These are phyloP conservation scores for Neurospora tetrasperma DNA, from an alignment of 495 filamentous ascomycete species.

Conservation along the genomic window DNA sequence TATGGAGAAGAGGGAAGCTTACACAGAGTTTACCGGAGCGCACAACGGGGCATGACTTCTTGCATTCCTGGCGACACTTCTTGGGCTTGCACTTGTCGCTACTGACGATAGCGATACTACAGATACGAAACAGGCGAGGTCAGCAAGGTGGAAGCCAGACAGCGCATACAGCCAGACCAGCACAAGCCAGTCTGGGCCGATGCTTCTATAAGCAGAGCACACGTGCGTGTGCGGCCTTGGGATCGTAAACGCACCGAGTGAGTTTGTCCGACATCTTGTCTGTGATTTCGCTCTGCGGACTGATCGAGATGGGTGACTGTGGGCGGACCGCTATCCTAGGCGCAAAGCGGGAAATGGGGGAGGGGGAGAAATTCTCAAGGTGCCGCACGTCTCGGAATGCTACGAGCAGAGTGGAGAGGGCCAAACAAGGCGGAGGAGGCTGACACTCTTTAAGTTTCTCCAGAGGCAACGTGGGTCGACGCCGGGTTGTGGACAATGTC, in stretches of 20 bases:
- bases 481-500: not conserved
- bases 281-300: slow-evolving; percentile 2
- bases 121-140: not conserved
- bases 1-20: not conserved
- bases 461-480: slow-evolving; percentile 11
- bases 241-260: slow-evolving; percentile 51
- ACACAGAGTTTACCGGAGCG: slow-evolving; percentile 88
- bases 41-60: slow-evolving; percentile 95
- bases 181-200: not conserved
- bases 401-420: not conserved
- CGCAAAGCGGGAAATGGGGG: not conserved
- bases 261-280: slow-evolving; percentile 72
- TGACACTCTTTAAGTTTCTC: not conserved
- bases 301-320: slow-evolving; percentile 3
- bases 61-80: slow-evolving; percentile 81
- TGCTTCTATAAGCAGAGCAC: not conserved
- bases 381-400: slow-evolving; percentile 1
- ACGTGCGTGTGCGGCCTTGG: not conserved
- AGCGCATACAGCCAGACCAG: not conserved
- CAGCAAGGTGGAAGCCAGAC: not conserved
- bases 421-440: slow-evolving; percentile 1
- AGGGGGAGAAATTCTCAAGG: not conserved
- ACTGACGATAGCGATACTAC: slow-evolving; percentile 94
- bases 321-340: not conserved
- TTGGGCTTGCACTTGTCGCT: slow-evolving; percentile 99